Evolutionary conservation across 2,329 filamentous ascomycete genomes (phyloP).

Genomic region (Phialemonium atrogriseum): DNA sequence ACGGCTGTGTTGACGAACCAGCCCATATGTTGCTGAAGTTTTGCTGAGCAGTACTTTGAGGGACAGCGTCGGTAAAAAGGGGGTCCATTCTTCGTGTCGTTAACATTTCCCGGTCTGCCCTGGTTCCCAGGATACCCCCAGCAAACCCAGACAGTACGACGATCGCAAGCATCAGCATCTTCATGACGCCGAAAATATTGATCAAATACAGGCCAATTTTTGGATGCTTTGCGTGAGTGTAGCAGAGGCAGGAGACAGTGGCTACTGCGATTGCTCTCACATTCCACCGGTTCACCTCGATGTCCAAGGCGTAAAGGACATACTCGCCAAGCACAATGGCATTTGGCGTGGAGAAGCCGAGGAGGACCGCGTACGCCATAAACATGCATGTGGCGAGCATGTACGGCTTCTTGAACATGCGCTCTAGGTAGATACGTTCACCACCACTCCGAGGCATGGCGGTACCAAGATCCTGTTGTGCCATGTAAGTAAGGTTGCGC

Average conservation of each 20-base stretch:
- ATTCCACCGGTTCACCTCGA: constrained; percentile 35
- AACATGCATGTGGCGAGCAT: constrained; percentile 46
- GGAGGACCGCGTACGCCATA: constrained; percentile 39
- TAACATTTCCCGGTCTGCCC: constrained; percentile 8
- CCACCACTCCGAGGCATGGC: constrained; percentile 37
- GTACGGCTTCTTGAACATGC: constrained; percentile 39
- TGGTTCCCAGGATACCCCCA: constrained; percentile 24
- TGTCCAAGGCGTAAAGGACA: constrained; percentile 34
- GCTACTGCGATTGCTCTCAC: constrained; percentile 37
- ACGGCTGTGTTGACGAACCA: constrained; percentile 29
- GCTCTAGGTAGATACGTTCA: constrained; percentile 46
- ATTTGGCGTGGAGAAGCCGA: constrained; percentile 44
- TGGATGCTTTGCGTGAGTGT: constrained; percentile 36
- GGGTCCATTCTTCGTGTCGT: constrained; percentile 14
- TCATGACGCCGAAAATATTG: constrained; percentile 39
- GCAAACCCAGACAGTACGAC: constrained; percentile 34
- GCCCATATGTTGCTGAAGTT: constrained; percentile 31
- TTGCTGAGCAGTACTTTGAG: constrained; percentile 23
- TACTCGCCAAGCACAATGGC: constrained; percentile 44
- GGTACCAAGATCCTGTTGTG: constrained; percentile 28
- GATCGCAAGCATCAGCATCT: constrained; percentile 38
- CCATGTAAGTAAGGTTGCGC: background rate
- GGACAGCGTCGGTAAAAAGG: constrained; percentile 13
- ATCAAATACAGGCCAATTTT: constrained; percentile 38
- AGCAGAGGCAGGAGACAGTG: constrained; percentile 36